phyloP scores from a whole-genome alignment of 371 early-diverging fungal species.

The Lichtheimia ramosa region DNA sequence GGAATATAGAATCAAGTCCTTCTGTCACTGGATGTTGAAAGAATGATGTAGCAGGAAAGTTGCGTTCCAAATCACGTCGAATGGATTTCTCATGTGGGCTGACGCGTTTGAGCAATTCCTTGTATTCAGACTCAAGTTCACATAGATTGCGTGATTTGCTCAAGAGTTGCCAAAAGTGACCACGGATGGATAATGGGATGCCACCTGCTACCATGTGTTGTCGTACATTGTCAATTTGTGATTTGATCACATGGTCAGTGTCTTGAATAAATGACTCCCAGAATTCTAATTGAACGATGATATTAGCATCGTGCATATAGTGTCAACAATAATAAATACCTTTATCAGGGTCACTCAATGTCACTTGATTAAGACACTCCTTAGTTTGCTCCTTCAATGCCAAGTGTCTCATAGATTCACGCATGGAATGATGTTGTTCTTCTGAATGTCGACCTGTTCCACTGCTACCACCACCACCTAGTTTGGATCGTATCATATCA shows the following conservation, averaged over 20 bases:
- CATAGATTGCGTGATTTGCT: conserved; percentile 66
- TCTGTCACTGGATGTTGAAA: conserved; percentile 76
- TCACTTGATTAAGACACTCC: neutral
- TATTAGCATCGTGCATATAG: neutral
- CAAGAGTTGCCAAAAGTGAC: conserved; percentile 80
- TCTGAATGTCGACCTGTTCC: conserved; percentile 43
- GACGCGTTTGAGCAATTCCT: conserved; percentile 72
- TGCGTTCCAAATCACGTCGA: conserved; percentile 80
- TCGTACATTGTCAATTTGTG: conserved; percentile 24
- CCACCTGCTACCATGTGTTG: conserved; percentile 46
- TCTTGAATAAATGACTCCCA: conserved; percentile 37
- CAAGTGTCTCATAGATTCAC: neutral
- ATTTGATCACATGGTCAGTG: conserved; percentile 21
- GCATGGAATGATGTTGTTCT: conserved; percentile 24
- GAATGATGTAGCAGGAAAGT: conserved; percentile 82
- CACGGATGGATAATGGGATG: conserved; percentile 83
- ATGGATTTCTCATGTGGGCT: conserved; percentile 87
- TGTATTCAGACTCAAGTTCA: conserved; percentile 78
- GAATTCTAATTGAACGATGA: conserved; percentile 28
- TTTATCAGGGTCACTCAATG: too few species aligned
- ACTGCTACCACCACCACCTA: conserved; percentile 21
- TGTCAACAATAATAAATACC: too few species aligned
- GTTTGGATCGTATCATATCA: conserved; percentile 36
- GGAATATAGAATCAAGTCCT: conserved; percentile 80
- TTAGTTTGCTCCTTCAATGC: neutral